Conservation (phyloP, 1,284 basidiomycete genomes). For the Quambalaria eucalypti region DNA sequence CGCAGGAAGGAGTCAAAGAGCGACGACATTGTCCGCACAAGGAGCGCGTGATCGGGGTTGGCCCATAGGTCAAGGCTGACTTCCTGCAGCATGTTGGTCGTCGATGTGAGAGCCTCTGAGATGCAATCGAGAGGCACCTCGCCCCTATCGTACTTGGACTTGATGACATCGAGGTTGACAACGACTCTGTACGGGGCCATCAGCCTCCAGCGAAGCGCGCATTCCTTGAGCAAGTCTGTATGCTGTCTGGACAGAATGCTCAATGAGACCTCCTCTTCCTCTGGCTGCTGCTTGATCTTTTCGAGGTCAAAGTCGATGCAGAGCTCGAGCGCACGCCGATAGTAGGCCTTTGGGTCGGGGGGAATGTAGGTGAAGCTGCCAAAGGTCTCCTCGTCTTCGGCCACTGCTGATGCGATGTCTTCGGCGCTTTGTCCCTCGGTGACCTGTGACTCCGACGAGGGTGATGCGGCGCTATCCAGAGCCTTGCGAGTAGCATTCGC, state of each 20-base stretch:
- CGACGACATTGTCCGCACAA: slow-evolving; percentile 20
- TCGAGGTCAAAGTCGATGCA: slow-evolving; percentile 81
- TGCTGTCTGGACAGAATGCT: slow-evolving; percentile 79
- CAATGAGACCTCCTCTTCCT: slow-evolving; percentile 89
- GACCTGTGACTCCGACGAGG: slow-evolving; percentile 5
- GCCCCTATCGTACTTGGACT: slow-evolving; percentile 75
- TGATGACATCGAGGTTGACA: slow-evolving; percentile 78
- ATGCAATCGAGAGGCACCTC: slow-evolving; percentile 90
- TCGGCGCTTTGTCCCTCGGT: background rate
- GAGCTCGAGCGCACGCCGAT: slow-evolving; percentile 70
- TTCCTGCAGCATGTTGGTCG: slow-evolving; percentile 64
- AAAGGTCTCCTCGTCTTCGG: slow-evolving; percentile 26
- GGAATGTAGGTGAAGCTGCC: slow-evolving; percentile 71
- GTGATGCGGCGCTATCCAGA: background rate
- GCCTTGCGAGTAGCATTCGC: background rate
- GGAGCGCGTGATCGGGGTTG: slow-evolving; percentile 61
- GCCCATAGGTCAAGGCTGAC: slow-evolving; percentile 60
- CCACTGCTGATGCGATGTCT: slow-evolving; percentile 7
- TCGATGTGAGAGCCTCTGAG: slow-evolving; percentile 65
- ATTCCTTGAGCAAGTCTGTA: slow-evolving; percentile 74
- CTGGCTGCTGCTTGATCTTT: slow-evolving; percentile 78
- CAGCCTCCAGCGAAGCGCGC: slow-evolving; percentile 81
- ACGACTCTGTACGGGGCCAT: slow-evolving; percentile 66
- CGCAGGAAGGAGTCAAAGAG: slow-evolving; percentile 82
- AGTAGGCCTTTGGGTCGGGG: slow-evolving; percentile 73